Evolutionary conservation across 1,284 basidiomycete species (phyloP).

Genomic region (Apiotrichum montevideense): DNA sequence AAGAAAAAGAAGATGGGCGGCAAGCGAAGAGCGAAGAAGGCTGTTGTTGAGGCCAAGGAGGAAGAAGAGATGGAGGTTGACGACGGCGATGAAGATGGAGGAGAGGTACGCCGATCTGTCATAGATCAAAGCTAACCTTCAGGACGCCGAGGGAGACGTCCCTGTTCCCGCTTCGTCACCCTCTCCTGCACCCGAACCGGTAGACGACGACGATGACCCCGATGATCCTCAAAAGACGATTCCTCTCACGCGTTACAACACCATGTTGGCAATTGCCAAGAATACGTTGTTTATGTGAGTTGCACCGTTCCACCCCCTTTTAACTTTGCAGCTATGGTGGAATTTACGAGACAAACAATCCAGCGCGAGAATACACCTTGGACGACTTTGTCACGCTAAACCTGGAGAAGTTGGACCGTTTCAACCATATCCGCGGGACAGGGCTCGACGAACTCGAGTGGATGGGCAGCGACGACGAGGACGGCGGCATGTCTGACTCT

Average conservation of each 20-base stretch:
- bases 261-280: conserved; percentile 79
- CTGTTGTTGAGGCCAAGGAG: conserved; percentile 39
- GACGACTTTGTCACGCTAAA: conserved; percentile 74
- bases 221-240: conserved; percentile 66
- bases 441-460: conserved; percentile 58
- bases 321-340: conserved; percentile 65
- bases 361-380: conserved; percentile 70
- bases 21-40: conserved; percentile 26
- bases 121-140: conserved; percentile 24
- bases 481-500: conserved; percentile 42
- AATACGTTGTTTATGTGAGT: conserved; percentile 79
- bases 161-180: conserved; percentile 6
- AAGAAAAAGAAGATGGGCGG: conserved; percentile 53
- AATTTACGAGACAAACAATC: conserved; percentile 65
- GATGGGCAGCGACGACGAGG: conserved; percentile 57
- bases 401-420: conserved; percentile 74
- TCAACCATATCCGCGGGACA: conserved; percentile 63
- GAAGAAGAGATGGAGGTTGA: conserved; percentile 21
- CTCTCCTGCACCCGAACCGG: neutral
- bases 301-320: too few relatives aligned
- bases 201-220: conserved; percentile 51
- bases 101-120: conserved; percentile 20
- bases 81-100: conserved; percentile 11
- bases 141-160: conserved; percentile 27
- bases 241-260: conserved; percentile 79